A percentile compares a stretch with the other conserved stretches of the same genome.
Evolutionary conservation across 306 rosid genomes (phyloP).

Genomic region (Inga laurina): DNA sequence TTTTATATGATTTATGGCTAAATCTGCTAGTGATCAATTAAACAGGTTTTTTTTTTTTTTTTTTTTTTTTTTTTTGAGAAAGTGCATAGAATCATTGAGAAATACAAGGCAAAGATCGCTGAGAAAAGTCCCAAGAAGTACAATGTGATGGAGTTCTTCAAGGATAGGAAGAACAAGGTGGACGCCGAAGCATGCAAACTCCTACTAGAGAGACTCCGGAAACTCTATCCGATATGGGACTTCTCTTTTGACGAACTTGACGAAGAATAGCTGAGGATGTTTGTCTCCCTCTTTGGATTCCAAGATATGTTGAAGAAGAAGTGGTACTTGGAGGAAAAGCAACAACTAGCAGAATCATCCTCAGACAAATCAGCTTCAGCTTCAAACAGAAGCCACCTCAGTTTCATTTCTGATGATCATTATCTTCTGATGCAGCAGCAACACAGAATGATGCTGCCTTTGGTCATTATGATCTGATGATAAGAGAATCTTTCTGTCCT

Average conservation of each 20-base stretch:
- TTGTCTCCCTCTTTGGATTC: slow-evolving; percentile 10
- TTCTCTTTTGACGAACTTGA: background rate
- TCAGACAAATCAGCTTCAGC: background rate
- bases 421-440: background rate
- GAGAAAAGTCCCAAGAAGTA: background rate
- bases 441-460: background rate
- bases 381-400: background rate
- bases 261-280: background rate
- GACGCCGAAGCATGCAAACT: background rate
- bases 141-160: slow-evolving; percentile 10
- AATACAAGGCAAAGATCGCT: background rate
- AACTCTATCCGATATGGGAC: slow-evolving; percentile 36
- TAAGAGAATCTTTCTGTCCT: background rate
- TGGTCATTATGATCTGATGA: background rate
- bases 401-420: background rate
- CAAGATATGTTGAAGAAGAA: slow-evolving; percentile 23
- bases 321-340: background rate
- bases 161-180: slow-evolving; percentile 20
- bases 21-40: background rate
- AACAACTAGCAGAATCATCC: background rate
- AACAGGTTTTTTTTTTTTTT: background rate
- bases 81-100: background rate
- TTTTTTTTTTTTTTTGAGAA: background rate
- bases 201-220: background rate
- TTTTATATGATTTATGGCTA: background rate